Conservation (phyloP, 495 filamentous ascomycete species). For the Pyrenula massariospora region DNA sequence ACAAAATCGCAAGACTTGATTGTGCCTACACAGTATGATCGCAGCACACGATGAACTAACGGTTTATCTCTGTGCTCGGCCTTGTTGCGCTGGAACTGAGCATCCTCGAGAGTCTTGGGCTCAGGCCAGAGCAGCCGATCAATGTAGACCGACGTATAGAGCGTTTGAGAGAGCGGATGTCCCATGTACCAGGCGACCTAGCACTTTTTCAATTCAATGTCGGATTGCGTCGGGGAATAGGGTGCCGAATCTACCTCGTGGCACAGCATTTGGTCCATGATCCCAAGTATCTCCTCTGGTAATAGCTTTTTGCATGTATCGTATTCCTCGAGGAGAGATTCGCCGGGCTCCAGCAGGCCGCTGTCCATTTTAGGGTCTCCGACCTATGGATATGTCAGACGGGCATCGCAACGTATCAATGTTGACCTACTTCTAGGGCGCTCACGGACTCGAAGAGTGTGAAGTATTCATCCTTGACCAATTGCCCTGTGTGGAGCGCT, state of each 20-base stretch:
- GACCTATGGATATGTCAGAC: constrained; percentile 46
- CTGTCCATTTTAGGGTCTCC: constrained; percentile 99
- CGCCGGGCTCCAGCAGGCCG: constrained; percentile 63
- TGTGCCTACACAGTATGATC: constrained; percentile 77
- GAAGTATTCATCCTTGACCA: constrained; percentile 90
- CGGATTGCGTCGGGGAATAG: constrained; percentile 11
- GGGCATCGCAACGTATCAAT: background rate
- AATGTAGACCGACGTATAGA: constrained; percentile 91
- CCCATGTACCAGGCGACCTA: constrained; percentile 97
- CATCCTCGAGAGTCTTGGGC: constrained; percentile 54
- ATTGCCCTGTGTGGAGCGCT: constrained; percentile 69
- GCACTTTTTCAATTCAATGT: constrained; percentile 4
- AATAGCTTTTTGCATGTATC: constrained; percentile 57
- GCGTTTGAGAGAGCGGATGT: constrained; percentile 83
- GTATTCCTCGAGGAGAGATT: constrained; percentile 73
- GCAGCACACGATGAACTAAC: constrained; percentile 55
- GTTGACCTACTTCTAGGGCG: constrained; percentile 70
- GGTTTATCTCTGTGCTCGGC: constrained; percentile 23
- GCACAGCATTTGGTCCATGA: constrained; percentile 89
- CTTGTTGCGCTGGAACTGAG: constrained; percentile 46
- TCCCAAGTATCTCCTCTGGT: constrained; percentile 73
- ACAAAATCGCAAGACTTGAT: constrained; percentile 77
- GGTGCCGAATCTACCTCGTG: constrained; percentile 50
- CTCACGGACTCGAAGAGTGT: constrained; percentile 90
- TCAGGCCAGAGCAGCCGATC: constrained; percentile 67